A percentile compares a stretch with the other conserved stretches of the same genome.
phyloP scores from a whole-genome alignment of 305 asterid genomes.

The Solanum hybrid region DNA sequence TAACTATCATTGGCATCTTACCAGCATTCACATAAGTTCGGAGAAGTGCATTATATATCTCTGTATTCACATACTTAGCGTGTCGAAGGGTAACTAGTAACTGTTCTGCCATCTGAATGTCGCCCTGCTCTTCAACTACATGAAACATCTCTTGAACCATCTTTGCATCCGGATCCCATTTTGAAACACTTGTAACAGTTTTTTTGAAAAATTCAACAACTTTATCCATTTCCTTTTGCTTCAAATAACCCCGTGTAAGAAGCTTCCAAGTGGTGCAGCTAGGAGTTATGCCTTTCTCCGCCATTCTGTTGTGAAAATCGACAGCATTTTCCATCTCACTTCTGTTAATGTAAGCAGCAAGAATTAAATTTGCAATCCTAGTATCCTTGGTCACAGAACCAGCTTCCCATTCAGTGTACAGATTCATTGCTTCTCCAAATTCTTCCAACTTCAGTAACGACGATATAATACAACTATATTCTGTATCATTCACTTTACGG shows the following conservation, averaged over 20 bases:
- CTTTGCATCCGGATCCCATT: constrained; percentile 65
- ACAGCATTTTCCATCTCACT: constrained; percentile 58
- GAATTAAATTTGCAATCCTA: constrained; percentile 69
- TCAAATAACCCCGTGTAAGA: constrained; percentile 69
- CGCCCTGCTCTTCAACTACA: constrained; percentile 54
- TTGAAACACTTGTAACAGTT: constrained; percentile 47
- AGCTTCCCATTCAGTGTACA: constrained; percentile 76
- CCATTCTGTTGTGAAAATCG: constrained; percentile 43
- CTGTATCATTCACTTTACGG: constrained; percentile 56
- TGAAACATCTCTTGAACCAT: constrained; percentile 38
- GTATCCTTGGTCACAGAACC: constrained; percentile 66
- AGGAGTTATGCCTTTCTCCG: constrained; percentile 34
- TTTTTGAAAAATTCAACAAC: constrained; percentile 50
- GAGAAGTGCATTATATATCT: constrained; percentile 54
- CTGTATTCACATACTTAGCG: constrained; percentile 45
- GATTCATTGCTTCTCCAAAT: constrained; percentile 52
- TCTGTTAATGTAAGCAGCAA: constrained; percentile 55
- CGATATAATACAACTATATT: constrained; percentile 65
- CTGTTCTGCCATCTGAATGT: constrained; percentile 56
- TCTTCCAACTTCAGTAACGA: constrained; percentile 58
- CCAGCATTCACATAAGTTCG: constrained; percentile 65
- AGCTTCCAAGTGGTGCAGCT: constrained; percentile 87
- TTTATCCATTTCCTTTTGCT: constrained; percentile 33
- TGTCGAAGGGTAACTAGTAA: constrained; percentile 46
- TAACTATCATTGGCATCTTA: constrained; percentile 62